Evolutionary conservation across 2,329 filamentous ascomycete genomes (phyloP).

Genomic region (Magnaporthiopsis incrustans): DNA sequence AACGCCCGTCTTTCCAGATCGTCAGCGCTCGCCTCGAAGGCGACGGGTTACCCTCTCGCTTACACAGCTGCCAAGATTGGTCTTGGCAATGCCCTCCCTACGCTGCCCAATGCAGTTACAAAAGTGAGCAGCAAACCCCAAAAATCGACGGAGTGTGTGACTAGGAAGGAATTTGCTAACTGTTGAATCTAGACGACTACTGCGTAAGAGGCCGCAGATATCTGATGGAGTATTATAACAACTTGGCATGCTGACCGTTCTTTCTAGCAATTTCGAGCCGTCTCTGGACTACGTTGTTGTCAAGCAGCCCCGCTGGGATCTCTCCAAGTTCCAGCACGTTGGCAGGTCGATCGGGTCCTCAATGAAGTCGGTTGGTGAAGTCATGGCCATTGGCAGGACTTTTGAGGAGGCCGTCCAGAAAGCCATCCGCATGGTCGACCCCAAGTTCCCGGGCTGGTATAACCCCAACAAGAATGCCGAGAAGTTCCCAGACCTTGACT

Average conservation of each 20-base stretch:
- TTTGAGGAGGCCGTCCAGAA: slow-evolving; percentile 99
- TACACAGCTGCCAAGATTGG: slow-evolving; percentile 96
- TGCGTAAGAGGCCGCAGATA: slow-evolving; percentile 34
- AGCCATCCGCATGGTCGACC: slow-evolving; percentile 94
- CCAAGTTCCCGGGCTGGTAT: slow-evolving; percentile 85
- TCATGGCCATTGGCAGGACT: slow-evolving; percentile 97
- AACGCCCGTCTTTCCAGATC: slow-evolving; percentile 94
- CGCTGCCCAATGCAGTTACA: slow-evolving; percentile 94
- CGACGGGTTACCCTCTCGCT: slow-evolving; percentile 89
- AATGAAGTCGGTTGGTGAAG: slow-evolving; percentile 99
- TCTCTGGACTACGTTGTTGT: slow-evolving; percentile 96
- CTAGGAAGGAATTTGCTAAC: not conserved
- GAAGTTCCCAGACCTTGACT: slow-evolving; percentile 88
- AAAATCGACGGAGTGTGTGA: not conserved
- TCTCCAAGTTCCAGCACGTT: slow-evolving; percentile 98
- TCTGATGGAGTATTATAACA: not conserved
- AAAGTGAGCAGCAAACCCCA: slow-evolving; percentile 25
- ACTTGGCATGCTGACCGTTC: not conserved
- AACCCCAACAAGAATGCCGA: slow-evolving; percentile 45
- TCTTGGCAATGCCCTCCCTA: slow-evolving; percentile 87
- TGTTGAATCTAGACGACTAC: slow-evolving; percentile 67
- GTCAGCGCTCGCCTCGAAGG: slow-evolving; percentile 92
- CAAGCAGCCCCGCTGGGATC: slow-evolving; percentile 97
- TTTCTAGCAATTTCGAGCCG: slow-evolving; percentile 77
- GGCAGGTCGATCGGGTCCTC: slow-evolving; percentile 94